Evolutionary conservation across 306 rosid genomes (phyloP).

Genomic region (Senna tora): DNA sequence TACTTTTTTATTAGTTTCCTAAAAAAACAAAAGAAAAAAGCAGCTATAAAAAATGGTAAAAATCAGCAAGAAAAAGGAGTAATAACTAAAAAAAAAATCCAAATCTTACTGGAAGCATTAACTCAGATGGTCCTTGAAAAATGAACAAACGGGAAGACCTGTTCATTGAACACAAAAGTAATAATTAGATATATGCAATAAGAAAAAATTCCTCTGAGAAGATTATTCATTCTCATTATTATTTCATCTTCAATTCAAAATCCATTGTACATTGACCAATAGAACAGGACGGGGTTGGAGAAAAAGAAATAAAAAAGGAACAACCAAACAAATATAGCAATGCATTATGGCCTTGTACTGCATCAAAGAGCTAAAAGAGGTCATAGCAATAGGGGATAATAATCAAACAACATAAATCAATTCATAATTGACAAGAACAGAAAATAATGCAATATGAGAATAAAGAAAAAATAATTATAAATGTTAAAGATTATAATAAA

Average conservation of each 20-base stretch:
- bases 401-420: neutral
- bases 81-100: slow-evolving; percentile 8
- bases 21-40: slow-evolving; percentile 25
- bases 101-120: slow-evolving; percentile 86
- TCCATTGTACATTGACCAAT: neutral
- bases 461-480: neutral
- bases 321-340: neutral
- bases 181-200: slow-evolving; percentile 30
- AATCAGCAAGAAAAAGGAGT: neutral
- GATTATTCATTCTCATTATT: slow-evolving; percentile 20
- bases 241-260: slow-evolving; percentile 16
- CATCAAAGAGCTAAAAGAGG: neutral
- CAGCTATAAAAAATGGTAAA: slow-evolving; percentile 16
- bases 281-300: neutral
- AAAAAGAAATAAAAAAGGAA: neutral
- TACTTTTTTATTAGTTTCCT: slow-evolving; percentile 71
- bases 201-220: slow-evolving; percentile 17
- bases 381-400: neutral
- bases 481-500: no score
- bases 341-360: neutral
- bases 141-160: slow-evolving; percentile 94
- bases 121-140: slow-evolving; percentile 88
- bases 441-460: neutral
- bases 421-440: neutral
- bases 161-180: slow-evolving; percentile 38